phyloP scores from a whole-genome alignment of 257 asterid species.

The Solanum microdontum region DNA sequence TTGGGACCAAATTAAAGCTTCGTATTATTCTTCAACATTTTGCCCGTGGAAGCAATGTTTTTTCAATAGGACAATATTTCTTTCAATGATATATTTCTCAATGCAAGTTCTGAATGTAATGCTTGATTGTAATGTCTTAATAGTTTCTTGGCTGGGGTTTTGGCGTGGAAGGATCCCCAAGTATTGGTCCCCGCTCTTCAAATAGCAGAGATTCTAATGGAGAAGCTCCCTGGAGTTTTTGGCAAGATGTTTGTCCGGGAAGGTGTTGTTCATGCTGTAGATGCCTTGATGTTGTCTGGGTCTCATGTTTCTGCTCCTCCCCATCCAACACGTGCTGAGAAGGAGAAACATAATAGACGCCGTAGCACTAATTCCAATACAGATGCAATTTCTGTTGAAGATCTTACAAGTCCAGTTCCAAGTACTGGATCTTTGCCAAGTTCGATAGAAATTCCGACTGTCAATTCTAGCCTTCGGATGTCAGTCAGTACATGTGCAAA shows the following conservation, averaged over 20 bases:
- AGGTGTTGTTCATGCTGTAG: conserved; percentile 96
- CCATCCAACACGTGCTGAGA: conserved; percentile 46
- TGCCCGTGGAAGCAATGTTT: neutral
- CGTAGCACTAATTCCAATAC: conserved; percentile 48
- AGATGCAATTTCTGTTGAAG: conserved; percentile 49
- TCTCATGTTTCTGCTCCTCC: conserved; percentile 27
- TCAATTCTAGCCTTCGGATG: conserved; percentile 50
- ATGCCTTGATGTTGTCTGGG: conserved; percentile 49
- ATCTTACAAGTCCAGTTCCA: conserved; percentile 33
- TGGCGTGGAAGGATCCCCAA: conserved; percentile 99
- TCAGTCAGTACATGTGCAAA: conserved; percentile 75
- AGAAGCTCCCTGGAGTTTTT: conserved; percentile 85
- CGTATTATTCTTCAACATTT: neutral
- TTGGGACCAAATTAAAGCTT: neutral
- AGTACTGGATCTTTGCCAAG: conserved; percentile 39
- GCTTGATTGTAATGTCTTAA: neutral
- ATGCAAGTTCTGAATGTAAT: neutral
- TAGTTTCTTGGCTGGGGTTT: conserved; percentile 93
- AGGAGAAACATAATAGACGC: conserved; percentile 66
- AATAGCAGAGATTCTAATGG: conserved; percentile 91
- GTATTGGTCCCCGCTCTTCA: conserved; percentile 96
- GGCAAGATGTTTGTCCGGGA: conserved; percentile 89
- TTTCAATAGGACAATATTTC: neutral
- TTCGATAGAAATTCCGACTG: conserved; percentile 43
- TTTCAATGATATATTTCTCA: neutral